phyloP scores from a whole-genome alignment of 164 flowering plant genomes.

The Vitis riparia region DNA sequence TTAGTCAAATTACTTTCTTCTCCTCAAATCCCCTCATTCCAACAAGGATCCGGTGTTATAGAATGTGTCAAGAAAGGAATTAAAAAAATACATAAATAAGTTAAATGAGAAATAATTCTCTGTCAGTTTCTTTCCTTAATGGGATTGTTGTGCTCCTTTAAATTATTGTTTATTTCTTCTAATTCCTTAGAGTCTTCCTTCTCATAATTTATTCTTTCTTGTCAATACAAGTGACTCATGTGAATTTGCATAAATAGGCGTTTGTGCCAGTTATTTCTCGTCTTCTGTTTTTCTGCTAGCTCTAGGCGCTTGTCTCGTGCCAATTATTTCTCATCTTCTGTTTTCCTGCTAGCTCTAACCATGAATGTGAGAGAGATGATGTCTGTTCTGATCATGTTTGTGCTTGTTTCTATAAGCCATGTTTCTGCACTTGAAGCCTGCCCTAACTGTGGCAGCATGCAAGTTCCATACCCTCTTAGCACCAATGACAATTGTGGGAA shows the following conservation, averaged over 20 bases:
- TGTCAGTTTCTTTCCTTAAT: too few relatives aligned
- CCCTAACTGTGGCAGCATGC: conserved; percentile 54
- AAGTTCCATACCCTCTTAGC: conserved; percentile 64
- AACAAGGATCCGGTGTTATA: too few relatives aligned
- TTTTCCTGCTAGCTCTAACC: background rate
- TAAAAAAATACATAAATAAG: too few relatives aligned
- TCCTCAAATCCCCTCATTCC: too few relatives aligned
- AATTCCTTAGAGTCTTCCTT: too few relatives aligned
- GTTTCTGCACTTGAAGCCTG: conserved; percentile 31
- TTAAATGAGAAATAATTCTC: too few relatives aligned
- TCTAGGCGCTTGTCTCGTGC: background rate
- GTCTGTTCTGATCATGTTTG: conserved; percentile 2
- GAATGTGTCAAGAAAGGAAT: too few relatives aligned
- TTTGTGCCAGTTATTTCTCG: background rate
- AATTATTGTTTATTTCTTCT: too few relatives aligned
- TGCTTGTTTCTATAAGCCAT: conserved; percentile 15
- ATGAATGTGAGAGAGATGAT: conserved; percentile 5
- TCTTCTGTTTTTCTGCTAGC: background rate
- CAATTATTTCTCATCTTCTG: too few relatives aligned
- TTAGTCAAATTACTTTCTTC: too few relatives aligned
- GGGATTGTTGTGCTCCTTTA: too few relatives aligned
- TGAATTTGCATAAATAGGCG: conserved; percentile 17
- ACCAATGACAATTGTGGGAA: conserved; percentile 47
- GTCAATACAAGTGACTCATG: background rate
- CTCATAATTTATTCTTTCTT: too few relatives aligned